Evolutionary conservation across 2,329 filamentous ascomycete species (phyloP).

Genomic region (Paramyrothecium roridum): DNA sequence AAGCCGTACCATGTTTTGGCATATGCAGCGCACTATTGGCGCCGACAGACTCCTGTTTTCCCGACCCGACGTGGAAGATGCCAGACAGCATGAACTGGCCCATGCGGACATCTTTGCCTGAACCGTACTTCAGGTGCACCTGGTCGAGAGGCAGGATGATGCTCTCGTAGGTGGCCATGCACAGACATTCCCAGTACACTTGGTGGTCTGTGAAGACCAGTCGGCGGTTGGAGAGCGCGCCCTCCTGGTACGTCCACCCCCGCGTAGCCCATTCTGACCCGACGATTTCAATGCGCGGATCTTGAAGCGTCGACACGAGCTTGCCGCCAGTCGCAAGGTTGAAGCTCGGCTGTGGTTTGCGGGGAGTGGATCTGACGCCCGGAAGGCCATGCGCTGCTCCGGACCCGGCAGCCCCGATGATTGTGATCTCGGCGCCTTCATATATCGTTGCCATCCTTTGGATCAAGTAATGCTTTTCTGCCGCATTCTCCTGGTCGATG

Average conservation of each 20-base stretch:
- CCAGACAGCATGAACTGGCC: no score
- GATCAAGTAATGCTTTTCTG: neutral
- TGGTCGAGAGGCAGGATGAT: constrained; percentile 1
- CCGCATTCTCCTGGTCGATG: neutral
- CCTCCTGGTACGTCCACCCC: constrained; percentile 13
- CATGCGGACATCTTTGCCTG: no score
- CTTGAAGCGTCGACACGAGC: constrained; percentile 2
- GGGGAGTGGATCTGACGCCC: neutral
- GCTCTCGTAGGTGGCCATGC: constrained; percentile 5
- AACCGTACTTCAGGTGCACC: neutral
- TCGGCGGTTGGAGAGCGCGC: constrained; percentile 7
- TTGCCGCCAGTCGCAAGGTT: neutral
- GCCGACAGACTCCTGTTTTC: no score
- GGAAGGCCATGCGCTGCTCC: neutral
- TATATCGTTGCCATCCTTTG: neutral
- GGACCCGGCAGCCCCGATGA: neutral
- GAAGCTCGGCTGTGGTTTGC: neutral
- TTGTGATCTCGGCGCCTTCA: neutral
- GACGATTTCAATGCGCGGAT: constrained; percentile 4
- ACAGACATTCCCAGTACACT: constrained; percentile 16
- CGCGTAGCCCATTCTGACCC: constrained; percentile 8
- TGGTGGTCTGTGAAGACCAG: constrained; percentile 17
- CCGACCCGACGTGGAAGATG: no score
- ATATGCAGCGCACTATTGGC: no score
- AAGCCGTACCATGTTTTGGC: neutral